A percentile compares a stretch with the other conserved stretches of the same genome.
Evolutionary conservation across 2,329 filamentous ascomycete genomes (phyloP).

Genomic region (Leptographium galeiforme): DNA sequence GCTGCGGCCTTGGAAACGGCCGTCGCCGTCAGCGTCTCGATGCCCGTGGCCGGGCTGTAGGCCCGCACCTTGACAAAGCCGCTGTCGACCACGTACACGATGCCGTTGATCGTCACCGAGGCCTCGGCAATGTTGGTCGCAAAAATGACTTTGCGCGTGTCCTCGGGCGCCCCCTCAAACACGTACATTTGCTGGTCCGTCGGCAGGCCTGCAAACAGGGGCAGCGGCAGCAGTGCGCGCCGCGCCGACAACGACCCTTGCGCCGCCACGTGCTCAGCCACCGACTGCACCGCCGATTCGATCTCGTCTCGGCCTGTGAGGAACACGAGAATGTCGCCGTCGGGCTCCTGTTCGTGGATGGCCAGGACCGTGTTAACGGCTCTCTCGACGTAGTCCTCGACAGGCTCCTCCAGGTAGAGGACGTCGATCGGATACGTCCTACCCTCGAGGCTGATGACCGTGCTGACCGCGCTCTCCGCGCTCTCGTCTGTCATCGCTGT

Average conservation of each 20-base stretch:
- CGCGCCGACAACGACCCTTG: constrained; percentile 37
- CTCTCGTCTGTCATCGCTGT: constrained; percentile 8
- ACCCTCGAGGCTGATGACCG: constrained; percentile 75
- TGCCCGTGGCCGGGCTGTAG: constrained; percentile 72
- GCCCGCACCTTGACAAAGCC: constrained; percentile 84
- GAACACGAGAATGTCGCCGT: constrained; percentile 84
- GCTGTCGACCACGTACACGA: constrained; percentile 80
- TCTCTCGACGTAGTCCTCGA: constrained; percentile 76
- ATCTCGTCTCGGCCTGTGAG: constrained; percentile 91
- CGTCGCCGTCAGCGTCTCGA: constrained; percentile 73
- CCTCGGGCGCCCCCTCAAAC: constrained; percentile 70
- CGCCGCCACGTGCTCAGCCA: constrained; percentile 55
- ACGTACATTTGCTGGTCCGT: constrained; percentile 92
- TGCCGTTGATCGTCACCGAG: constrained; percentile 84
- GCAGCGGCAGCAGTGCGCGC: constrained; percentile 50
- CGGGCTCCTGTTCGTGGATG: constrained; percentile 67
- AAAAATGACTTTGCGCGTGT: constrained; percentile 81
- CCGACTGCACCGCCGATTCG: constrained; percentile 63
- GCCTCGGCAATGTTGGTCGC: constrained; percentile 95
- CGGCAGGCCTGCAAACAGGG: constrained; percentile 78
- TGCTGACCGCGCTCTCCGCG: constrained; percentile 23
- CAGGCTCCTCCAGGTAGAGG: constrained; percentile 63
- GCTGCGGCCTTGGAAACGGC: constrained; percentile 83
- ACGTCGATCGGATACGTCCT: constrained; percentile 81
- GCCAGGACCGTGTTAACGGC: constrained; percentile 74